Evolutionary conservation across 495 filamentous ascomycete genomes (phyloP), one percentile per base, ranked within the genome.

Genomic region (Chaetomium fimeti): DNA sequence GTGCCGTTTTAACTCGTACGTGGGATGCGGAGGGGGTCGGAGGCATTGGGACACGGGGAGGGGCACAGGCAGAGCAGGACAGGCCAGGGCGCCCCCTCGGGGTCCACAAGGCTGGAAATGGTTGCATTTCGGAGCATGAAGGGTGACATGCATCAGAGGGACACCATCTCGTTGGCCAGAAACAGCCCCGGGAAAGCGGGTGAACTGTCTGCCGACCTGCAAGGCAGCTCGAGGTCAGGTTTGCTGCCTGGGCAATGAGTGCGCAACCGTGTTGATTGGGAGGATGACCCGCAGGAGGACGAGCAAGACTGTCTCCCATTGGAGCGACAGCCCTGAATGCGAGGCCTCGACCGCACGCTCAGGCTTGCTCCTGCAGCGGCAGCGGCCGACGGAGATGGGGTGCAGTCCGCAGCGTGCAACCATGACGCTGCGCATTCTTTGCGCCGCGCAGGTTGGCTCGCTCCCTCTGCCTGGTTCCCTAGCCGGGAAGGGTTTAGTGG

Each of bases 371-470:
- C 25, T 32, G 9, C 54, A 53, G 47, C 38, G 29, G 55, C 54
- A 55, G 57, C 57, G 43, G 57, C 63, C 63, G 45, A 48, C 13
- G 28, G 27, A 52, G 15, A 22, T 38, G 49, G n/a, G 22, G 40
- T 20, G 48, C 15, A 43, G 13, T 16, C 22, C 29, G n/a, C 13
- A 13, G 59, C 9, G 15, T n/a, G 45, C 58, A n/a, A n/a, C n/a
- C n/a, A n/a, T n/a, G n/a, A n/a, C n/a, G 56, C 55, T 59, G 62
- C 57, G 56, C 56, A 60, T 54, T 60, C 24, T 54, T 24, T 64
- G 62, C 47, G 62, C 62, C 32, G 25, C 9, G 24, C 55, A 12
- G 22, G 15, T 24, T 15, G 16, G 38, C 27, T 24, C 8, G 22
- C 7, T 49, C 3, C 2, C 7, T 13, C 22, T 6, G 32, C 13